Conservation (phyloP, 352 stramenopile genomes). For the Phytophthora colocasiae region DNA sequence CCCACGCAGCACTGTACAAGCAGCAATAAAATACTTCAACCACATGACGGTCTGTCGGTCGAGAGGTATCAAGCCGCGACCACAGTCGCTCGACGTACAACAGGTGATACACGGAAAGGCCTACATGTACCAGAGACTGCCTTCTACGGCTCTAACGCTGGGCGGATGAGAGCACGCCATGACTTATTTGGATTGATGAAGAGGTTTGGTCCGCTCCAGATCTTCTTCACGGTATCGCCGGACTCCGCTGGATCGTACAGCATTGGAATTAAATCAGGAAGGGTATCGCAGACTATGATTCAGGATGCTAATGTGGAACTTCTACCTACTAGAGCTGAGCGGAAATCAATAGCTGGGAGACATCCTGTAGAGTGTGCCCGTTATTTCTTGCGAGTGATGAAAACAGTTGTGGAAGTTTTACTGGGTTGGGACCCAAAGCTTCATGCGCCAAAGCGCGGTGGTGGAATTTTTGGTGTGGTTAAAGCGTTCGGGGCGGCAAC, state of each 20-base stretch:
- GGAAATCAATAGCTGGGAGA: conserved; percentile 14
- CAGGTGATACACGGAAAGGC: conserved; percentile 24
- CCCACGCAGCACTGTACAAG: conserved; percentile 1
- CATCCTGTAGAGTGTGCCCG: conserved; percentile 31
- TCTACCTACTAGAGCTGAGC: conserved; percentile 4
- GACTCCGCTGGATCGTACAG: conserved; percentile 12
- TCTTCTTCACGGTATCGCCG: conserved; percentile 38
- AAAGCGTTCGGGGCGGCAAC: conserved; percentile 24
- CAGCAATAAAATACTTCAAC: conserved; percentile 25
- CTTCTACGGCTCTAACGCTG: conserved; percentile 27
- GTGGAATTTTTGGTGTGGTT: conserved; percentile 35
- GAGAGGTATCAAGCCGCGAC: conserved; percentile 2
- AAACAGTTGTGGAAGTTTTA: conserved; percentile 20
- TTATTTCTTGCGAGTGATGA: conserved; percentile 30
- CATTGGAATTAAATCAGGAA: conserved; percentile 3
- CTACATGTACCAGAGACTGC: conserved; percentile 5
- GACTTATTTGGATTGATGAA: conserved; percentile 30
- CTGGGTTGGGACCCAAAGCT: conserved; percentile 21
- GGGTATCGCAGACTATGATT: background rate
- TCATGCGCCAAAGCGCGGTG: conserved; percentile 4
- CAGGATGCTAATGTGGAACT: background rate
- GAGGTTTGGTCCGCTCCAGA: conserved; percentile 24
- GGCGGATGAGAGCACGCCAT: conserved; percentile 10
- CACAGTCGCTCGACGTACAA: conserved; percentile 1
- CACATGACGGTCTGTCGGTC: background rate